Base-by-base conservation (phyloP, 352 stramenopile genomes). In the Hyphochytrium catenoides region DNA sequence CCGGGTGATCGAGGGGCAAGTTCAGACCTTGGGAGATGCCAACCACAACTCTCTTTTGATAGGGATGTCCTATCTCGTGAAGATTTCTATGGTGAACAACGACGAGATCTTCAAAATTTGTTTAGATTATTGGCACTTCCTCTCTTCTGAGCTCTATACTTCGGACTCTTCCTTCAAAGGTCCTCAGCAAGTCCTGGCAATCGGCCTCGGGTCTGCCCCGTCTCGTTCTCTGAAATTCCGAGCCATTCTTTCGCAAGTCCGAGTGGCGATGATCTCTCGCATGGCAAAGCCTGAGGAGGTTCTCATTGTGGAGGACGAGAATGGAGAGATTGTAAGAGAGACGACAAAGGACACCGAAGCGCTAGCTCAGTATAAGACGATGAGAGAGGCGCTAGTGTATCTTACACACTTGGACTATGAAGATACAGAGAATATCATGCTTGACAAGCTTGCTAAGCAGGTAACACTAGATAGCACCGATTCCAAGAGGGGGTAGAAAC, bases 261-360 rank as follows among this genome's bases (percentile, higher is more conserved):
- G 91, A 21, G 68, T 91, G 33, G 81, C 98, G 6, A 93, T 98
- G 74, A 97, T 98, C 50, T 86, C 76, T 17, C 92, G 89, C 51
- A 99, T 99, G 92, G 88, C 92, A 27, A 98, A 98, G 53, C 92
- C 92, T 8, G 93, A 95, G 34, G 92, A 99, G 60, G 90, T 99
- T n/a, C 65, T 99, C 27, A 94, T 99, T 48, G 91, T 98, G 1
- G 91, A 98, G 54, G 90, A 98, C 49, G 93, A 98, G 38, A 96
- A 98, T 51, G 92, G 92, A 20, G 85, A 86, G 41, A 83, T 92
- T 39, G 71, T 91, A 23, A 70, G 88, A 20, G 88, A 97, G 58
- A 95, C 78, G 14, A 96, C 82, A 12, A 96, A 97, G 58, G 91
- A 98, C 50, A 98, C 89, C 5, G 91, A 98, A 52, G 89, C 91